phyloP scores from a whole-genome alignment of 257 asterid species.

The Nemophila menziesii region DNA sequence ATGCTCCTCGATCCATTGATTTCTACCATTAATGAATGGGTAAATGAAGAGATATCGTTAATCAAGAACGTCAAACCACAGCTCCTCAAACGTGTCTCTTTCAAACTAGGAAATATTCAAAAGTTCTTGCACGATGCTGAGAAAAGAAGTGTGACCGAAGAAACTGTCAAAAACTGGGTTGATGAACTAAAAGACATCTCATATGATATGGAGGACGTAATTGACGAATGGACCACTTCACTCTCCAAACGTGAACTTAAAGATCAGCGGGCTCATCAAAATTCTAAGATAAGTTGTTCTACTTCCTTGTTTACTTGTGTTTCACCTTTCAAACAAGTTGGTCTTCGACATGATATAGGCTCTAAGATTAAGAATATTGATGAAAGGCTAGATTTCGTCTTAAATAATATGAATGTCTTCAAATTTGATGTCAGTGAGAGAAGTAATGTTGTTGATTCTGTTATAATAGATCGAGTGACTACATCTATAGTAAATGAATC shows the following conservation, averaged over 20 bases:
- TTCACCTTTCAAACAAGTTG: too few species aligned
- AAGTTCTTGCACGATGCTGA: constrained; percentile 14
- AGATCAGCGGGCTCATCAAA: background rate
- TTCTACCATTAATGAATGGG: constrained; percentile 5
- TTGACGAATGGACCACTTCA: constrained; percentile 13
- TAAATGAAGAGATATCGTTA: constrained; percentile 6
- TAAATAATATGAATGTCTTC: too few species aligned
- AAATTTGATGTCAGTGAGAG: background rate
- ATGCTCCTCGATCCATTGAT: constrained; percentile 7
- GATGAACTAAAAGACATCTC: constrained; percentile 8
- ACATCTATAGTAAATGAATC: constrained; percentile 8
- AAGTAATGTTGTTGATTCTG: too few species aligned
- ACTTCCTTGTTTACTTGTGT: constrained; percentile 8
- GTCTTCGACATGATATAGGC: too few species aligned
- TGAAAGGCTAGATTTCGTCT: too few species aligned
- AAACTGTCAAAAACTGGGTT: constrained; percentile 8
- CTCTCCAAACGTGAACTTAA: background rate
- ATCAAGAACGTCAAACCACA: constrained; percentile 11
- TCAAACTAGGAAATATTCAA: constrained; percentile 8
- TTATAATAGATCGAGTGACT: background rate
- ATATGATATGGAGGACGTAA: constrained; percentile 14
- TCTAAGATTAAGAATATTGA: too few species aligned
- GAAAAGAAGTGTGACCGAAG: constrained; percentile 5
- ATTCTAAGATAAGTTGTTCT: constrained; percentile 9
- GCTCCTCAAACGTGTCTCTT: constrained; percentile 1